Conservation (phyloP, 805 yeast species). For the Nakazawaea pomicola region DNA sequence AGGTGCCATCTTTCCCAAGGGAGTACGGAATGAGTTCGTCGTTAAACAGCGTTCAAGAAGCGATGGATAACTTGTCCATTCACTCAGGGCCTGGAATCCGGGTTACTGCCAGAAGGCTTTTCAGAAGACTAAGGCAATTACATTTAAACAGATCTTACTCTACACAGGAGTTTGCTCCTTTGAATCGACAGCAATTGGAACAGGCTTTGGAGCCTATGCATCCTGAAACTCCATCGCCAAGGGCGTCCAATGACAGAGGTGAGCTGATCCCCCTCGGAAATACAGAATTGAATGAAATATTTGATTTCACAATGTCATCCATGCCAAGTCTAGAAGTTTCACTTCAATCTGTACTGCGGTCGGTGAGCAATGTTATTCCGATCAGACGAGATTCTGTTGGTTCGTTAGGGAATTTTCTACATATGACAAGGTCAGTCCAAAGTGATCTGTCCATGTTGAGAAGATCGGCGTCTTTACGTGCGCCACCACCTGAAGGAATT, state of each 20-base stretch:
- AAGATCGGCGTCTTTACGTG: neutral
- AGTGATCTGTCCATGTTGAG: neutral
- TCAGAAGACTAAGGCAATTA: neutral
- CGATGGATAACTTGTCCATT: too few relatives aligned
- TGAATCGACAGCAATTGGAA: too few relatives aligned
- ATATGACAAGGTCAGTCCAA: neutral
- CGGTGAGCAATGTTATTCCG: slow-evolving; percentile 19
- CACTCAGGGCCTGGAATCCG: neutral
- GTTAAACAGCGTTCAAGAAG: too few relatives aligned
- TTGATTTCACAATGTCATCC: slow-evolving; percentile 17
- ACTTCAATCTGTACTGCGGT: slow-evolving; percentile 16
- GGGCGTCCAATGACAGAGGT: neutral
- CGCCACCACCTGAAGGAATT: neutral
- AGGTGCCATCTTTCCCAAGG: too few relatives aligned
- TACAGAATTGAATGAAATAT: neutral
- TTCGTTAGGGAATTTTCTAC: neutral
- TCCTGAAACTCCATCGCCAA: neutral
- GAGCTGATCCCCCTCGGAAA: neutral
- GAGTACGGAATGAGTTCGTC: too few relatives aligned
- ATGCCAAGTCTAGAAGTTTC: slow-evolving; percentile 17
- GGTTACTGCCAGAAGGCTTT: slow-evolving; percentile 1
- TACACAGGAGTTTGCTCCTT: neutral
- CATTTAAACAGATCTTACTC: neutral
- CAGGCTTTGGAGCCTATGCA: neutral
- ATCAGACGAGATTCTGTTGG: slow-evolving; percentile 19